A percentile compares a stretch with the other conserved stretches of the same genome.
Evolutionary conservation across 148 eudicot species (phyloP).

Genomic region (Arbutus unedo): DNA sequence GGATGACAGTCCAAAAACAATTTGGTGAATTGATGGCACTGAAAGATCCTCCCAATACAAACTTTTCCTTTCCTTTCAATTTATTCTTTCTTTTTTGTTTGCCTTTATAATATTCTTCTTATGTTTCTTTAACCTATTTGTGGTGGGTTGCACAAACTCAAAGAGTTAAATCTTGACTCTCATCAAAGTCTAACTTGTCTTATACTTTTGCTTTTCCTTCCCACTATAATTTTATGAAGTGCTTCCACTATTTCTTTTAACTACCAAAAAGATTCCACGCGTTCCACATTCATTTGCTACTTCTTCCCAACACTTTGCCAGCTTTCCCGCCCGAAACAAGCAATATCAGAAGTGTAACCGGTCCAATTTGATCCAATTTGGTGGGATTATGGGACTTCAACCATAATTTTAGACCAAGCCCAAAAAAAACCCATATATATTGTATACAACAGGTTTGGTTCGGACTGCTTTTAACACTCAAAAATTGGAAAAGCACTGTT

Average conservation of each 20-base stretch:
- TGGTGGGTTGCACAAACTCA: slow-evolving; percentile 15
- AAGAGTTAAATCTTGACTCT: slow-evolving; percentile 26
- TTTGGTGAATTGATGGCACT: slow-evolving; percentile 32
- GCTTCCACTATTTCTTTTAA: neutral
- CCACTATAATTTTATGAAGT: neutral
- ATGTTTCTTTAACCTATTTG: neutral
- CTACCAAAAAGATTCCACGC: neutral
- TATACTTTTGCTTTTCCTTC: neutral
- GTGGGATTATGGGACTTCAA: no score
- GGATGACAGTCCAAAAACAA: slow-evolving; percentile 29
- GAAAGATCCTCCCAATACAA: slow-evolving; percentile 22
- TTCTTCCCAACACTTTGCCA: neutral
- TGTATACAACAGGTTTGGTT: no score
- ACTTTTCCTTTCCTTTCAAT: slow-evolving; percentile 16
- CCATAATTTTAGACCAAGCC: no score
- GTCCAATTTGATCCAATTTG: no score
- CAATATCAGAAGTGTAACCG: neutral
- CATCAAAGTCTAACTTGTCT: slow-evolving; percentile 16
- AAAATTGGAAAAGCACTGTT: no score
- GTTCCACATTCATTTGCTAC: neutral
- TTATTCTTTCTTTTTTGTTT: slow-evolving; percentile 6
- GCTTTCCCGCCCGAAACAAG: neutral
- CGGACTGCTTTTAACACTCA: no score
- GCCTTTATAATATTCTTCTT: slow-evolving; percentile 3
- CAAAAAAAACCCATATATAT: no score